Percentiles rank a stretch among this genome's conserved stretches.
Conservation (phyloP, 2,329 filamentous ascomycete genomes). For the Penicillium sp. region DNA sequence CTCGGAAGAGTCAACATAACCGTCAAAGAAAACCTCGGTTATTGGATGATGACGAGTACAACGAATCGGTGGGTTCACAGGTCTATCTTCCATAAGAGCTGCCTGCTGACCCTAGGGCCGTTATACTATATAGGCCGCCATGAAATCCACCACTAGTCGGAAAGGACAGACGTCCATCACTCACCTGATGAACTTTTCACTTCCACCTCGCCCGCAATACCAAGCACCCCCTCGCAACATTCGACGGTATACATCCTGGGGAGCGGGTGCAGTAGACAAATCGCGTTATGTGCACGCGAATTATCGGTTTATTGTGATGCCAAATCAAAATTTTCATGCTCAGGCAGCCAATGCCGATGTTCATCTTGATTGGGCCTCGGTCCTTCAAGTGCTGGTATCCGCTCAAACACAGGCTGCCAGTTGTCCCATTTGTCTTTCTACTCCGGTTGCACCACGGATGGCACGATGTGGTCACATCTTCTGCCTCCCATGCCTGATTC, state of each 20-base stretch:
- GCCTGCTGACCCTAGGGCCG: conserved; percentile 13
- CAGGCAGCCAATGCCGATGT: conserved; percentile 85
- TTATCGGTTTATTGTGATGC: conserved; percentile 93
- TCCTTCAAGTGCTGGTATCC: conserved; percentile 88
- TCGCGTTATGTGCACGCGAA: conserved; percentile 92
- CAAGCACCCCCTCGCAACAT: conserved; percentile 58
- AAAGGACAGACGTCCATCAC: conserved; percentile 97
- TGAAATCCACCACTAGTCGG: conserved; percentile 65
- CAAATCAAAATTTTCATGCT: conserved; percentile 71
- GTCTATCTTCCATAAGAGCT: conserved; percentile 8
- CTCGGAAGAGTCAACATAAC: conserved; percentile 77
- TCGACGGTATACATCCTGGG: conserved; percentile 75
- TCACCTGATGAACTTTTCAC: conserved; percentile 87
- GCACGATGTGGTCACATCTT: conserved; percentile 97
- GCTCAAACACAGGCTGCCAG: conserved; percentile 82
- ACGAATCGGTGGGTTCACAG: conserved; percentile 63
- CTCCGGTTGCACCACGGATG: conserved; percentile 92
- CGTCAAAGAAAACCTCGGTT: conserved; percentile 70
- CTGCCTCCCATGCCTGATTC: conserved; percentile 86
- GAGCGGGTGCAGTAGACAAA: conserved; percentile 82
- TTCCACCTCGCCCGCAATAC: conserved; percentile 68
- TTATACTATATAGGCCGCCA: conserved; percentile 51
- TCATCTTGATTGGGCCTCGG: conserved; percentile 84
- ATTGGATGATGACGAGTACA: conserved; percentile 83
- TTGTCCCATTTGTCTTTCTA: conserved; percentile 92